Evolutionary conservation across 345 rosid species (phyloP).

Genomic region (Populus euphratica): DNA sequence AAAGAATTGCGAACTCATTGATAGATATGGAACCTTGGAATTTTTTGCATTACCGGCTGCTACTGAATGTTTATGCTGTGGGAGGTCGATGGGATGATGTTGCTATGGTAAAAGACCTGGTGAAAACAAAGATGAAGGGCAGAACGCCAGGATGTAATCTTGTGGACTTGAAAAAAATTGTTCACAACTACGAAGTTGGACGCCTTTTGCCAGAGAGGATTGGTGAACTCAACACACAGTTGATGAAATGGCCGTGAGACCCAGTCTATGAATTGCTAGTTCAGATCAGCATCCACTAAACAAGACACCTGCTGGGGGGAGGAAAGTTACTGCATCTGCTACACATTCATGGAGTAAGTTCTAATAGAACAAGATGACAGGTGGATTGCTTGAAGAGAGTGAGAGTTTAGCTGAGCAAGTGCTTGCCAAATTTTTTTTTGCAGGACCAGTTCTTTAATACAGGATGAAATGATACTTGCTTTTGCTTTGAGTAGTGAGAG

Average conservation of each 20-base stretch:
- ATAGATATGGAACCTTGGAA: constrained; percentile 52
- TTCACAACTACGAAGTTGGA: constrained; percentile 37
- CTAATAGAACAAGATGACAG: background rate
- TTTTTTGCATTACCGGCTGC: constrained; percentile 47
- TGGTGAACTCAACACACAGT: constrained; percentile 5
- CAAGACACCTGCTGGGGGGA: background rate
- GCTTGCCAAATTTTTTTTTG: background rate
- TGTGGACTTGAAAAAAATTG: constrained; percentile 58
- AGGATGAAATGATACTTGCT: background rate
- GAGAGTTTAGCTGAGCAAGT: background rate
- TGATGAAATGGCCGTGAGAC: background rate
- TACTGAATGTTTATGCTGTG: constrained; percentile 56
- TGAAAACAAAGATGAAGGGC: constrained; percentile 42
- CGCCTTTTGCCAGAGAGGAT: constrained; percentile 13
- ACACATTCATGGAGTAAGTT: background rate
- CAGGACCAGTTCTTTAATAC: background rate
- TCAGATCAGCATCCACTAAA: background rate
- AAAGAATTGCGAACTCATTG: constrained; percentile 46
- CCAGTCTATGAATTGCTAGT: constrained; percentile 1
- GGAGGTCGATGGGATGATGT: constrained; percentile 59
- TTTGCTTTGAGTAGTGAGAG: background rate
- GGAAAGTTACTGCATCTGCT: background rate
- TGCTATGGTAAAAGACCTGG: constrained; percentile 39
- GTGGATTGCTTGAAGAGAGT: background rate
- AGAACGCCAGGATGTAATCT: constrained; percentile 56